A percentile compares a stretch with the other conserved stretches of the same genome.
Evolutionary conservation across 805 yeast genomes (phyloP).

Genomic region (Myxozyma lipomycoides): DNA sequence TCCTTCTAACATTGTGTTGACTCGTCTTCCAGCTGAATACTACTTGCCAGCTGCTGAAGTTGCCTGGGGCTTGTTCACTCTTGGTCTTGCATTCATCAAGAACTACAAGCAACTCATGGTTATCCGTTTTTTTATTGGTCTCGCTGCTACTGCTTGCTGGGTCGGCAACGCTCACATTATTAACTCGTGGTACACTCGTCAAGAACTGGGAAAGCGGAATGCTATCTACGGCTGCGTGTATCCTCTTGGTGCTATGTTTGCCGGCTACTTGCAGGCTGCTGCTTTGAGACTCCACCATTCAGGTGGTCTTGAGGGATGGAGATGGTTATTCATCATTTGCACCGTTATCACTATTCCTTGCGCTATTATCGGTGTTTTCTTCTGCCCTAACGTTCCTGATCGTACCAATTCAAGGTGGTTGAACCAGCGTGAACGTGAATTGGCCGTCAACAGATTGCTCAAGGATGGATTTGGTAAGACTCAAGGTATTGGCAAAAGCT

Average conservation of each 20-base stretch:
- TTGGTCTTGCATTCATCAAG: slow-evolving; percentile 34
- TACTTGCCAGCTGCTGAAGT: slow-evolving; percentile 40
- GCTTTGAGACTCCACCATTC: slow-evolving; percentile 48
- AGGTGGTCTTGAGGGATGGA: slow-evolving; percentile 59
- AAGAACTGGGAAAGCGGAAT: slow-evolving; percentile 58
- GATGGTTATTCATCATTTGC: slow-evolving; percentile 69
- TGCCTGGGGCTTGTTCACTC: slow-evolving; percentile 41
- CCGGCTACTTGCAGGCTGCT: slow-evolving; percentile 63
- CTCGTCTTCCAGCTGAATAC: slow-evolving; percentile 35
- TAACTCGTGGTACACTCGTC: slow-evolving; percentile 51
- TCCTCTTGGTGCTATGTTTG: slow-evolving; percentile 56
- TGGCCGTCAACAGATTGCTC: slow-evolving; percentile 46
- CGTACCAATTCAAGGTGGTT: slow-evolving; percentile 51
- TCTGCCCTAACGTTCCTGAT: slow-evolving; percentile 64
- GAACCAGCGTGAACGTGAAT: slow-evolving; percentile 53
- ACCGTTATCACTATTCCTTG: slow-evolving; percentile 56
- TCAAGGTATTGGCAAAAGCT: slow-evolving; percentile 9
- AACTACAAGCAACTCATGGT: slow-evolving; percentile 35
- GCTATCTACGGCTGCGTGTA: slow-evolving; percentile 59
- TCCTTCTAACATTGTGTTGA: slow-evolving; percentile 39
- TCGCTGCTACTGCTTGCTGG: slow-evolving; percentile 44
- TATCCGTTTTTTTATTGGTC: slow-evolving; percentile 43
- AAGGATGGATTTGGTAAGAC: slow-evolving; percentile 22
- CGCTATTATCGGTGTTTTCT: slow-evolving; percentile 52
- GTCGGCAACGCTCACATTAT: slow-evolving; percentile 44